Base-by-base conservation (phyloP, 257 asterid genomes). In the Solanum sejunctum region DNA sequence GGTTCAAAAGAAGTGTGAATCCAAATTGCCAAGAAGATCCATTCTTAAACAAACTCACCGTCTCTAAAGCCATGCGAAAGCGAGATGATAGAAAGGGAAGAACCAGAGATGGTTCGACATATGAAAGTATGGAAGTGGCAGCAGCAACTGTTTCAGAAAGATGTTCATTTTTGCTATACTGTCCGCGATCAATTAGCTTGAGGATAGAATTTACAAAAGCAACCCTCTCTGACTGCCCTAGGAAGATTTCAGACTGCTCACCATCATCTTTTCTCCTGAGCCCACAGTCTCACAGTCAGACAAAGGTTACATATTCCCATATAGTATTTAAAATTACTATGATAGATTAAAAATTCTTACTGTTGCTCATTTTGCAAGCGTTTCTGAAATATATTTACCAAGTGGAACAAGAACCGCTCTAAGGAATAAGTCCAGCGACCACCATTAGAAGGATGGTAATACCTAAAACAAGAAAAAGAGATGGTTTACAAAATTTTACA, bases 361-460 rank as follows among this genome's bases (percentile, higher is more conserved):
- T 86, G 93, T 88, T 97, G 97, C 90, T 97, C 99, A 83, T 81
- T 89, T 85, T 88, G 98, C 95, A 97, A 92, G 60, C 99, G 97
- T 85, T 93, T 94, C 89, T 88, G 95, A 89, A 95, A 97, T 67
- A 81, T 82, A 86, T 86, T 86, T 88, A 97, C 99, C 92, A 95
- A 89, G 90, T 97, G 91, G 89, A 88, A 95, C 95, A 97, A 90
- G 85, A 97, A 89, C 49, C 93, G 90, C 91, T 94, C 99, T 85
- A 97, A 88, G 17, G 98, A 88, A 90, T 91, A 93, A 57, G 99
- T 95, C 99, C 99, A 97, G 75, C 97, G 97, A 84, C 99, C 99
- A 86, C 99, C 99, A 92, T 97, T 97, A 43, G 99, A 97, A 86
- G 99, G 99, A 87, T 97, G 99, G 91, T 97, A 97, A 90, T 97